Base-by-base conservation (phyloP, 106 monocot genomes). In the Dendrobium officinale region DNA sequence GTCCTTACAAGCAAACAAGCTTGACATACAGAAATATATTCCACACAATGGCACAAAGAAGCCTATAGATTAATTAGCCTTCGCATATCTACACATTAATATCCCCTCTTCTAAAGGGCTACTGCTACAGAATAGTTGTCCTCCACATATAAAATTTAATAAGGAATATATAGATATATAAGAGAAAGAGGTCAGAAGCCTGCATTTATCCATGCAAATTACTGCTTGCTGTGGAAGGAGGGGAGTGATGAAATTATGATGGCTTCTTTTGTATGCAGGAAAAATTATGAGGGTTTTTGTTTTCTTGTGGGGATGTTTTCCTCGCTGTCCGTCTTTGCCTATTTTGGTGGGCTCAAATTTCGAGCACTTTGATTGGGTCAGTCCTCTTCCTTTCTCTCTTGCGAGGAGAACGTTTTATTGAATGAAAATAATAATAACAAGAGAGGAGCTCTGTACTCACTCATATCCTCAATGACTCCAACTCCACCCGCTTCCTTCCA, bases 191-290 rank as follows among this genome's bases (percentile, higher is more conserved):
- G 26, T 66, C 64, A 66, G 24, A 37, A 72, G 77, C 17, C 55
- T 42, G 64, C 75, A 77, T 82, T 77, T 76, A 77, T 82, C 58
- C 82, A 82, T 82, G 76, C 75, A 77, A 77, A 80, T 68, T 80
- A 80, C 67, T 80, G 68, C 27, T 80, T 24, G 8, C 27, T 49
- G 7, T 22, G 49, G 61, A 10, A 42, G 73, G 42, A 5, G 67
- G 9, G 20, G 56, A 58, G 78, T 77, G 66, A 77, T 77, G 77
- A 51, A 66, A 82, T 77, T 82, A 66, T 66, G 76, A 77, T 42
- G 24, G 29, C 67, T 33, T 77, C 67, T 68, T 61, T 77, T 68
- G 70, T 66, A 24, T 66, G 70, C 70, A 70, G 37, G 70, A 40
- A 37, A 26, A 66, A 66, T 66, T 24, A 66, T 59, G 66, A 77